Percentiles rank a stretch among this genome's conserved stretches.
These are phyloP conservation scores for Cucurbita ficifolia DNA, from an alignment of 306 rosid genomes.

Conservation along the genomic window DNA sequence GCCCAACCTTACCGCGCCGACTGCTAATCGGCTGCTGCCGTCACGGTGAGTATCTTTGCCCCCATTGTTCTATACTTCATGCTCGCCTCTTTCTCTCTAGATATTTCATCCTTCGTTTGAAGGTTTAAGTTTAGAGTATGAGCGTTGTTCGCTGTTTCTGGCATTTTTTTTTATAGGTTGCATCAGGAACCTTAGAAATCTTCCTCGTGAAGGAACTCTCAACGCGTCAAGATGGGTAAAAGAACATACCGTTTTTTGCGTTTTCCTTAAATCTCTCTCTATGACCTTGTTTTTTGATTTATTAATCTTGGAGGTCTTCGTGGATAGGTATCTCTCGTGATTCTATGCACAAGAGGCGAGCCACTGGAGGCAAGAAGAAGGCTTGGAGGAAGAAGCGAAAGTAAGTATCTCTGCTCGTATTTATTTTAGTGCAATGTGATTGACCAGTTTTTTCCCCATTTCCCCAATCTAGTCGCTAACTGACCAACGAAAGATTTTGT, in stretches of 20 bases:
- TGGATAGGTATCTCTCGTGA: conserved; percentile 4
- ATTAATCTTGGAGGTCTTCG: background rate
- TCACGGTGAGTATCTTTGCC: background rate
- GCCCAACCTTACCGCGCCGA: background rate
- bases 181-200: background rate
- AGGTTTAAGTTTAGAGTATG: background rate
- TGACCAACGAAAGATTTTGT: background rate
- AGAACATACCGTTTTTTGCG: background rate
- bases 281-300: background rate
- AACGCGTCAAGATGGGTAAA: background rate
- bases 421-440: background rate
- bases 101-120: background rate
- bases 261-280: background rate
- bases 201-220: background rate
- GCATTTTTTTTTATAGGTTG: background rate
- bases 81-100: background rate
- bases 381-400: conserved; percentile 7
- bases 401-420: background rate
- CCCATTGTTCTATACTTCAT: background rate
- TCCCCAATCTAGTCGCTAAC: background rate
- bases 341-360: conserved; percentile 8
- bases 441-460: background rate
- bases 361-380: conserved; percentile 6
- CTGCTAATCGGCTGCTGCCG: background rate
- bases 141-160: background rate